Evolutionary conservation across 805 yeast genomes (phyloP), one percentile per base, ranked within the genome.

Genomic region (Wickerhamiella vanderwaltii): DNA sequence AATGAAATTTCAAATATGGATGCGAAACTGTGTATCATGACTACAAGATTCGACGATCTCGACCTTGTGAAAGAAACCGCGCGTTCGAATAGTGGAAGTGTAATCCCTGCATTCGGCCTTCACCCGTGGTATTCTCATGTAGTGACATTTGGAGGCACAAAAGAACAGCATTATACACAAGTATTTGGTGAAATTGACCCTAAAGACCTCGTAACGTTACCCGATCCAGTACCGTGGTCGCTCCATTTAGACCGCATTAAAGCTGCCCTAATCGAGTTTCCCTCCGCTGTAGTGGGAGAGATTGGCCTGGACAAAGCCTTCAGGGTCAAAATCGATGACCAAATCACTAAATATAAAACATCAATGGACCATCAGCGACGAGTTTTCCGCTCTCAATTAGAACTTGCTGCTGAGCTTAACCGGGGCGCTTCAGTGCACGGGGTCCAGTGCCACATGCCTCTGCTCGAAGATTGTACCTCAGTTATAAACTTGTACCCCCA

Each of bases 121-220:
- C 98, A 88, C 59, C 98, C 98, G 0, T 88, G 97, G 97, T 87
- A 73, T 53, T 61, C 76, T 2, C 94, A 87, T 56, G 48, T 78
- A 15, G 79, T 74, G 47, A 62, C 71, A 2, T 51, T 59, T n/a
- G 56, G 51, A 1, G 45, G 50, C 0, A 35, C 11, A 4, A 44
- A 46, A 22, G 44, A 48, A 2, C 45, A 43, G 2, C 96, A 87
- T 57, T 87, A 87, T 52, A 37, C 46, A 1, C 19, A 51, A 0
- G 71, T 85, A 0, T 60, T 87, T 29, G 50, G 51, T 1, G 64
- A 65, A 3, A 71, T 64, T 37, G 56, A 51, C 22, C 54, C 32
- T 29, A 57, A 43, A 37, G 54, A 79, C 26, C 49, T 78, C 1
- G 56, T 54, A 2, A 43, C 44, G 2, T 63, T 86, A 15, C 94